These are phyloP conservation scores for Fusarium phyllophilum DNA, from an alignment of 2,329 filamentous ascomycete species.

Conservation along the genomic window DNA sequence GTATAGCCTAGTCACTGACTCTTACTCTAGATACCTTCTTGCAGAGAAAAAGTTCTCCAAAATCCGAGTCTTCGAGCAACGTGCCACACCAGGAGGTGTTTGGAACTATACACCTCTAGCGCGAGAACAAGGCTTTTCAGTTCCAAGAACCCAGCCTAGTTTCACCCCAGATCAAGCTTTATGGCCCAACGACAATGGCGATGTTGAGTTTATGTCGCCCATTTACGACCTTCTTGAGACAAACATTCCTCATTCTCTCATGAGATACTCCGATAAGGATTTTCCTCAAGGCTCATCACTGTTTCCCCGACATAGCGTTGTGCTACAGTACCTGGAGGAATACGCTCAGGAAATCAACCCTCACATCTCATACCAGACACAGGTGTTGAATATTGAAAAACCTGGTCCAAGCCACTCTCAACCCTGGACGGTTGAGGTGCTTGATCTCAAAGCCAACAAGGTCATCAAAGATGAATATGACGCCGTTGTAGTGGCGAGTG, in stretches of 20 bases:
- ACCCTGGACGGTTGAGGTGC: constrained; percentile 57
- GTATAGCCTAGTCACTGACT: background rate
- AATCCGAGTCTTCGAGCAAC: constrained; percentile 77
- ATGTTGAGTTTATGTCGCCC: constrained; percentile 71
- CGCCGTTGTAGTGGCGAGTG: constrained; percentile 70
- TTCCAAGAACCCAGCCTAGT: constrained; percentile 47
- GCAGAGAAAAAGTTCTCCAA: constrained; percentile 71
- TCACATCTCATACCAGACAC: constrained; percentile 69
- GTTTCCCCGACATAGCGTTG: constrained; percentile 72
- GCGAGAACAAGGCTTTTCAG: constrained; percentile 42
- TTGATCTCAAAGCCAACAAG: constrained; percentile 44
- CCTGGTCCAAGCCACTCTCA: background rate
- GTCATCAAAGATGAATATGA: constrained; percentile 59
- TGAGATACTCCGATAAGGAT: constrained; percentile 72
- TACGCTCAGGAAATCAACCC: constrained; percentile 70
- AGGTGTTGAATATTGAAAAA: constrained; percentile 62
- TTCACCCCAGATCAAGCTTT: constrained; percentile 56
- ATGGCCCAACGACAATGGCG: constrained; percentile 35
- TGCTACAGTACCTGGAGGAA: constrained; percentile 71
- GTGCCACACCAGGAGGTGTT: constrained; percentile 71
- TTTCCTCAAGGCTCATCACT: constrained; percentile 69
- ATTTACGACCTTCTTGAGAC: constrained; percentile 78
- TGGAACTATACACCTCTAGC: constrained; percentile 71
- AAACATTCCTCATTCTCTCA: constrained; percentile 78
- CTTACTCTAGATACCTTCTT: constrained; percentile 67